phyloP scores from a whole-genome alignment of 2,329 filamentous ascomycete genomes.

The Fusarium musae region DNA sequence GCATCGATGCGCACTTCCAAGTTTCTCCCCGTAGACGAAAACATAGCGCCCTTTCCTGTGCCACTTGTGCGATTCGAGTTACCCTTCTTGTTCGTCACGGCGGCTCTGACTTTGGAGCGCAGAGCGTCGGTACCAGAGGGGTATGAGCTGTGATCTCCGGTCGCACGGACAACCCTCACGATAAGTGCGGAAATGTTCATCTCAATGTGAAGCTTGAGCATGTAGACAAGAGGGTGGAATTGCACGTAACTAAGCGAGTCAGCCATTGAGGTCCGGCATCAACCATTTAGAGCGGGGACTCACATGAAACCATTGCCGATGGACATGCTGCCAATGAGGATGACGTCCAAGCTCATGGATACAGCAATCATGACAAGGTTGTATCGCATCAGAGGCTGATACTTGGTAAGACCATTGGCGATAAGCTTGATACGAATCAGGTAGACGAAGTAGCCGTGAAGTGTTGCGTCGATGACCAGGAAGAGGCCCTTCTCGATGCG shows the following conservation, averaged over 20 bases:
- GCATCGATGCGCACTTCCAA: conserved; percentile 25
- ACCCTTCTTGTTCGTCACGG: neutral
- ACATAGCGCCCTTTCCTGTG: neutral
- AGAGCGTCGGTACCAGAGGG: conserved; percentile 27
- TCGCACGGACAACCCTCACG: conserved; percentile 39
- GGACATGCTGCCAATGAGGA: conserved; percentile 41
- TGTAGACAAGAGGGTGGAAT: conserved; percentile 42
- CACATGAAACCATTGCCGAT: conserved; percentile 41
- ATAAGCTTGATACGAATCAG: conserved; percentile 57
- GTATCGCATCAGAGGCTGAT: conserved; percentile 55
- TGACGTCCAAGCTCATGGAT: conserved; percentile 42
- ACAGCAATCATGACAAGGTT: conserved; percentile 42
- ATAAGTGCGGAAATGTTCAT: conserved; percentile 42
- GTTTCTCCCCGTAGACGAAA: conserved; percentile 20
- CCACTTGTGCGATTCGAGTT: conserved; percentile 2
- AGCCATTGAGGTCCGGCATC: neutral
- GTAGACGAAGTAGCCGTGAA: conserved; percentile 51
- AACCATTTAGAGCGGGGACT: neutral
- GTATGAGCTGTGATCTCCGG: conserved; percentile 37
- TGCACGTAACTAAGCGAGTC: conserved; percentile 33
- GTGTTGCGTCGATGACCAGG: conserved; percentile 28
- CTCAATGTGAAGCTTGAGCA: conserved; percentile 42
- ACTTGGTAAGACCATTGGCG: conserved; percentile 59
- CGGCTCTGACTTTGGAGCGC: conserved; percentile 19
- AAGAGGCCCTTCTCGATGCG: conserved; percentile 34